These are phyloP conservation scores for Alnus glutinosa DNA, from an alignment of 306 rosid species.

Conservation along the genomic window DNA sequence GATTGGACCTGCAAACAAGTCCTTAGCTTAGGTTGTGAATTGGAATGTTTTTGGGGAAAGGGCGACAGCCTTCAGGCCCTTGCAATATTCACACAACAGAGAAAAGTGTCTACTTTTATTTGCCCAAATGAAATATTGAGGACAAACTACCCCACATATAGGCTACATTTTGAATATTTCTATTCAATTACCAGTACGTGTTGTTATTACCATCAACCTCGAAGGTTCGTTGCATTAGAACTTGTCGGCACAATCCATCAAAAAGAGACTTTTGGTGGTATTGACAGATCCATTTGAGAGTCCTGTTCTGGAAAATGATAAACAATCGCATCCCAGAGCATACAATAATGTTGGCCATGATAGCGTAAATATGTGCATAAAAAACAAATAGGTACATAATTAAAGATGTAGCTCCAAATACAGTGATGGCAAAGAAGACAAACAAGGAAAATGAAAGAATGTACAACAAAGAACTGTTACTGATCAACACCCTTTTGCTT, in stretches of 20 bases:
- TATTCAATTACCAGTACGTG: not conserved
- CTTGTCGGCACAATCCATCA: not conserved
- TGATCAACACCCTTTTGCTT: not conserved
- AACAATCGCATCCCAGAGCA: not conserved
- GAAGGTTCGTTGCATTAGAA: not conserved
- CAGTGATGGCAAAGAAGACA: not conserved
- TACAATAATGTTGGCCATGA: not conserved
- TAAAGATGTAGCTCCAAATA: conserved; percentile 2
- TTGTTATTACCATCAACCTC: not conserved
- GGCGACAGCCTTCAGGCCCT: no score
- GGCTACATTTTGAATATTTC: no score
- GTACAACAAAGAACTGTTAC: not conserved
- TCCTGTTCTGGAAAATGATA: not conserved
- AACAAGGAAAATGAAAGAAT: not conserved
- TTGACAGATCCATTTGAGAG: not conserved
- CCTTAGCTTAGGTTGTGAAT: no score
- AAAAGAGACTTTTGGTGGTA: not conserved
- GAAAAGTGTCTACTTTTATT: no score
- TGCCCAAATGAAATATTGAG: no score
- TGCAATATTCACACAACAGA: no score
- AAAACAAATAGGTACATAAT: not conserved
- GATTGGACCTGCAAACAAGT: no score
- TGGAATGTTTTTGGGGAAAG: no score
- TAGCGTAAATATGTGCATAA: not conserved
- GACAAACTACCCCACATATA: no score